Base-by-base conservation (phyloP, 2,329 filamentous ascomycete genomes). In the Fusarium poae region DNA sequence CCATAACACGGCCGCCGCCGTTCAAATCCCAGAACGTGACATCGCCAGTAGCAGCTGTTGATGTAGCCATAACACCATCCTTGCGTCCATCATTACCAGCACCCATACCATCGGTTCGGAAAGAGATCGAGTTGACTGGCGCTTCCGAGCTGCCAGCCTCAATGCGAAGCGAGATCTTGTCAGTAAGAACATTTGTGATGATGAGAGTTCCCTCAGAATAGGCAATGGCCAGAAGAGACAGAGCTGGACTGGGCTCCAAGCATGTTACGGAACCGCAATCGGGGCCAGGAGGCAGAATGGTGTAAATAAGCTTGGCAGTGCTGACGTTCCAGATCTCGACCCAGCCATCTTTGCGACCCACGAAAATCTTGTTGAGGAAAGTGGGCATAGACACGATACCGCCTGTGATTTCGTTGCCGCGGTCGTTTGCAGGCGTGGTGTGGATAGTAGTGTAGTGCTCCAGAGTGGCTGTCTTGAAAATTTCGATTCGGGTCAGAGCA, bases 251-350 rank as follows among this genome's bases (percentile, higher is more conserved):
- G 0, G 95, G 91, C 71, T 97, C 89, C 51, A 99, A 83, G 42
- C 93, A 93, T 8, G 93, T 97, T n/a, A 98, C 92, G 16, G 91
- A 85, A 46, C 94, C 95, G 71, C 88, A 91, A 53, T 89, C 85
- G 4, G 90, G 84, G 11, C 87, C 86, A 1, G 92, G 90, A 1
- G 96, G 92, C 16, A 96, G 82, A 52, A 99, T 90, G 3, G 94
- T 97, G 79, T 97, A 97, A 29, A 99, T 88, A 55, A 97, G 85
- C 78, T 97, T 97, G 48, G 88, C 94, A 5, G 93, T 97, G 77
- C 92, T 97, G 64, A 99, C 84, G 76, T 99, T 99, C 95, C 96
- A 99, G 51, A 99, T 97, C 76, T 99, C 96, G 11, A 97, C 90
- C 78, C 90, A 91, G 9, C 96, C 96, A 77, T 99, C 94, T 67